Conservation (phyloP, 768 basidiomycete genomes). For the Leucocoprinus birnbaumii region DNA sequence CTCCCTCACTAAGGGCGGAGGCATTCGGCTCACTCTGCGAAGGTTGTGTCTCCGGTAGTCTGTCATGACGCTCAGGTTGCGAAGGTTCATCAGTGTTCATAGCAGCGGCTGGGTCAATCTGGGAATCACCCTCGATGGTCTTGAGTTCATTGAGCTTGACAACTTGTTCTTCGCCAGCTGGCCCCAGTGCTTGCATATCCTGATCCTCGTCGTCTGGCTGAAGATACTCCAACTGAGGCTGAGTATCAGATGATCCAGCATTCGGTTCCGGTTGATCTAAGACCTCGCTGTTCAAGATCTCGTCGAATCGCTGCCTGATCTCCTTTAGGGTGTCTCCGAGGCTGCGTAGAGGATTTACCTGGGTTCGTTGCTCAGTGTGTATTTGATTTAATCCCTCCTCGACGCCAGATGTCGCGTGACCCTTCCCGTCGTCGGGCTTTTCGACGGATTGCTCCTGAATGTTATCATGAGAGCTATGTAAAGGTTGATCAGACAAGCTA, state of each 20-base stretch:
- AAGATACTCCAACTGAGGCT: slow-evolving; percentile 72
- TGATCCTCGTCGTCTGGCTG: slow-evolving; percentile 64
- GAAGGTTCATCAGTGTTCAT: slow-evolving; percentile 47
- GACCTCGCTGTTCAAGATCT: slow-evolving; percentile 56
- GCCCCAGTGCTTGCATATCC: slow-evolving; percentile 87
- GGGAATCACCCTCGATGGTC: slow-evolving; percentile 59
- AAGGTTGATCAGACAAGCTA: not conserved
- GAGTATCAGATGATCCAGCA: slow-evolving; percentile 32
- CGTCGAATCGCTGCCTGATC: slow-evolving; percentile 79
- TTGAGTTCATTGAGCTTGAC: slow-evolving; percentile 81
- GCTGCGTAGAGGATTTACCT: slow-evolving; percentile 64
- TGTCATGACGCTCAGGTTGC: slow-evolving; percentile 24
- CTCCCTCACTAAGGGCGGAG: slow-evolving; percentile 22
- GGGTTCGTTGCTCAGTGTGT: slow-evolving; percentile 35
- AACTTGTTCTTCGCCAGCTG: slow-evolving; percentile 80
- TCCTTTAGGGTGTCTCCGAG: slow-evolving; percentile 84
- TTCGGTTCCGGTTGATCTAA: slow-evolving; percentile 29
- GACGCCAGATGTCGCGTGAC: slow-evolving; percentile 36
- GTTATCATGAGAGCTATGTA: slow-evolving; percentile 10
- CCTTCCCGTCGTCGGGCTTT: slow-evolving; percentile 15
- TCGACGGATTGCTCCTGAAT: slow-evolving; percentile 12
- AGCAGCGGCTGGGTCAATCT: slow-evolving; percentile 27
- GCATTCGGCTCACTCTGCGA: slow-evolving; percentile 24
- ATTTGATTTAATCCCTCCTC: slow-evolving; percentile 42
- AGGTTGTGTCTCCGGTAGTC: slow-evolving; percentile 15